A percentile compares a stretch with the other conserved stretches of the same genome.
Conservation (phyloP, 345 rosid species). For the Crucihimalaya himalaica region DNA sequence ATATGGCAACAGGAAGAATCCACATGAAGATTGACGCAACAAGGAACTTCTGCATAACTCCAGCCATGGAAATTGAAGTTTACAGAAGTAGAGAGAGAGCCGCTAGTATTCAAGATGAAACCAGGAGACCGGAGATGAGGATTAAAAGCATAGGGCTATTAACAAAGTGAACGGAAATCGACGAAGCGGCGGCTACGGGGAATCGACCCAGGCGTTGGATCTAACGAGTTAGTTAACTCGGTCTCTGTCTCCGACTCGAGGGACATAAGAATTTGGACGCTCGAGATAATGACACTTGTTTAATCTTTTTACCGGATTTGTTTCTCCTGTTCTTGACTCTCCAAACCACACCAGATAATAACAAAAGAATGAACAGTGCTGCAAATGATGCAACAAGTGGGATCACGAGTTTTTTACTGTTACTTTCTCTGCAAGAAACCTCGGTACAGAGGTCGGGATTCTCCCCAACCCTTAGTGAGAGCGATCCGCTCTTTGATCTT, state of each 20-base stretch:
- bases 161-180: too few species aligned
- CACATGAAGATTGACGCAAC: constrained; percentile 82
- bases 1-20: constrained; percentile 68
- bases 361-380: constrained; percentile 21
- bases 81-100: neutral
- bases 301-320: constrained; percentile 22
- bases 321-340: constrained; percentile 22
- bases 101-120: neutral
- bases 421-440: constrained; percentile 25
- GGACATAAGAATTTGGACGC: too few species aligned
- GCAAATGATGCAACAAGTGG: constrained; percentile 34
- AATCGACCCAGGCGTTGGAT: too few species aligned
- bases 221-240: too few species aligned
- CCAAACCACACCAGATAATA: constrained; percentile 22
- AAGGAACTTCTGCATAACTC: constrained; percentile 67
- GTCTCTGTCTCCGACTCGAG: too few species aligned
- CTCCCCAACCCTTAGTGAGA: constrained; percentile 36
- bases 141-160: neutral
- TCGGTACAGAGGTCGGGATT: constrained; percentile 17
- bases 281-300: too few species aligned
- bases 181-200: too few species aligned
- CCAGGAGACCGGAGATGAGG: neutral
- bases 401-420: constrained; percentile 18
- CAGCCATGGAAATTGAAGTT: constrained; percentile 46
- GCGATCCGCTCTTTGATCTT: constrained; percentile 33